Evolutionary conservation across 345 rosid genomes (phyloP), one percentile per base, ranked within the genome.

Genomic region (Stellera chamaejasme): DNA sequence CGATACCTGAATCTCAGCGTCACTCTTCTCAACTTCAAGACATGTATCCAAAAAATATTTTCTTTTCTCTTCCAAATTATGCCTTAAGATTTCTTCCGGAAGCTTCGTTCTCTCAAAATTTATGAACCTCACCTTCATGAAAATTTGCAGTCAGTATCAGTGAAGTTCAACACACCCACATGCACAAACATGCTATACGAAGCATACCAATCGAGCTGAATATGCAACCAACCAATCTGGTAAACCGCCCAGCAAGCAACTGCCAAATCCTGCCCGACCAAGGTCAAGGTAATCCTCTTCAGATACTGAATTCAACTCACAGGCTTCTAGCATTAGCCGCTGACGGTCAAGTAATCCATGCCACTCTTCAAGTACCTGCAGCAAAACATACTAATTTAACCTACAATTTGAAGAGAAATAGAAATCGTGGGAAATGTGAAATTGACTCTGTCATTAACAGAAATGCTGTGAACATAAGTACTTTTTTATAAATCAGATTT

Each of bases 1-100:
- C n/a, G 52, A 43, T 56, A 94, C 99, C 97, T 94, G 97, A 80
- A 94, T 88, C 76, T 94, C 99, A n/a, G 99, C 96, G 68, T 90
- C 99, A 65, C 90, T 87, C 77, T 83, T 87, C 79, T 94, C 99
- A 55, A 83, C 88, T 49, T 94, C 97, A 60, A 83, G 77, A 71
- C 69, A 76, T 60, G 81, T 69, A 39, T 94, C 96, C 23, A 84
- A 64, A 62, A 72, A 87, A 55, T 80, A 94, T 79, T 90, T 90
- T 52, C 82, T 75, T 72, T 90, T 94, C 70, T 94, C 99, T 78
- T 90, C 88, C 75, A 94, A 59, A 79, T 87, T 94, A 73, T 94
- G 96, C 81, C 68, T 82, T 36, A 90, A 76, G 64, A 94, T 85
- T 77, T 87, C 96, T 54, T 72, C 82, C 11, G 99, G 99, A 63